Conservation (phyloP, 139 green algal genomes). For the Asterochloris erici region DNA sequence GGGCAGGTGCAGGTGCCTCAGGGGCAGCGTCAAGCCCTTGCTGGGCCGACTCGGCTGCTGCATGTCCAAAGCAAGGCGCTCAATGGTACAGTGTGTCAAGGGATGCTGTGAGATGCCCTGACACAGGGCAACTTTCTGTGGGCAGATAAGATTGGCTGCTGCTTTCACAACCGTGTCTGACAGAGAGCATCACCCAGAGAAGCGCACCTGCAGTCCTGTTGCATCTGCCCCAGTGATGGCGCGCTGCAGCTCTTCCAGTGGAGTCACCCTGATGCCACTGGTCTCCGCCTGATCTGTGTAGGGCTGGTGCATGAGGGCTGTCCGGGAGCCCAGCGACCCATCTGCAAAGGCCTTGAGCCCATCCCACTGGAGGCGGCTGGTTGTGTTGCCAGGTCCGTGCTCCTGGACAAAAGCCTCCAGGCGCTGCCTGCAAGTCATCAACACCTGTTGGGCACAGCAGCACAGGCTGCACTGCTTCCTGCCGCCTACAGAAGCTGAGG, state of each 20-base stretch:
- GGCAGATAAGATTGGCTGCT: too few species aligned
- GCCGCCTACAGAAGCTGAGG: too few species aligned
- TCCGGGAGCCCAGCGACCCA: constrained; percentile 62
- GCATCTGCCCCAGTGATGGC: neutral
- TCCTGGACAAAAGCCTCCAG: neutral
- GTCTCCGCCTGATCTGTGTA: constrained; percentile 37
- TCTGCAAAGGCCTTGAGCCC: constrained; percentile 12
- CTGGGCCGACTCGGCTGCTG: too few species aligned
- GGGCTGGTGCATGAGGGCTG: constrained; percentile 57
- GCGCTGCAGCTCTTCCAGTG: constrained; percentile 17
- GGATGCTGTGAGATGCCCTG: too few species aligned
- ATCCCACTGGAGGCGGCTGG: neutral
- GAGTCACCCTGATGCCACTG: neutral
- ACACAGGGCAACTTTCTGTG: too few species aligned
- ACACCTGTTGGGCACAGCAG: neutral
- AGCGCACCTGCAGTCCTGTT: constrained; percentile 6
- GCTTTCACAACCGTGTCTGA: neutral
- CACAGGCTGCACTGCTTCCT: too few species aligned
- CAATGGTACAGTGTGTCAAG: too few species aligned
- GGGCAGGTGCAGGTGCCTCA: too few species aligned
- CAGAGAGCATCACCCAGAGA: neutral
- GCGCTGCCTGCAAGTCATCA: neutral
- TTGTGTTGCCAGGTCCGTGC: neutral
- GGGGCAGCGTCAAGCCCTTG: too few species aligned
- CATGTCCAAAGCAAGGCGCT: too few species aligned